Evolutionary conservation across 2,329 filamentous ascomycete genomes (phyloP).

Genomic region (Ophiostoma angusticollis): DNA sequence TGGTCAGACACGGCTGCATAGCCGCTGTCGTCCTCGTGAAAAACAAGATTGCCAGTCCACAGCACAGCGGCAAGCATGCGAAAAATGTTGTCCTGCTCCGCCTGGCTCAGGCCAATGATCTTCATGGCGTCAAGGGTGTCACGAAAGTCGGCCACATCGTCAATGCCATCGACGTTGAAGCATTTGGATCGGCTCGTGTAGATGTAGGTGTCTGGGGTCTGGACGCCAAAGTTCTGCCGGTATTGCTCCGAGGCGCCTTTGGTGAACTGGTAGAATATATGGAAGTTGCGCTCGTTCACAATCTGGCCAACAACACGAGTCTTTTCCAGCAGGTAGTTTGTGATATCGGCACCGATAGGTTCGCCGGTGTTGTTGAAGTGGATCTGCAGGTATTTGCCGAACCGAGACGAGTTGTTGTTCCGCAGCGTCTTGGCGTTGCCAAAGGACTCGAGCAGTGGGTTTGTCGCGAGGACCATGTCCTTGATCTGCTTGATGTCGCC

Average conservation of each 20-base stretch:
- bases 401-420: slow-evolving; percentile 97
- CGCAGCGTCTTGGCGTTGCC: slow-evolving; percentile 95
- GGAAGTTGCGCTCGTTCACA: slow-evolving; percentile 89
- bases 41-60: slow-evolving; percentile 91
- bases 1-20: slow-evolving; percentile 80
- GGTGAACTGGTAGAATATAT: slow-evolving; percentile 98
- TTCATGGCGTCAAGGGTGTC: slow-evolving; percentile 93
- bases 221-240: slow-evolving; percentile 76
- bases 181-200: slow-evolving; percentile 95
- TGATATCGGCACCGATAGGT: slow-evolving; percentile 92
- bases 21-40: slow-evolving; percentile 76
- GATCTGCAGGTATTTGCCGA: slow-evolving; percentile 96
- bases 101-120: slow-evolving; percentile 75
- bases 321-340: slow-evolving; percentile 95
- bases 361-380: slow-evolving; percentile 89
- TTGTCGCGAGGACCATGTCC: slow-evolving; percentile 98
- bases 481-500: slow-evolving; percentile 93
- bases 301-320: slow-evolving; percentile 92
- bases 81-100: slow-evolving; percentile 92
- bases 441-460: slow-evolving; percentile 92
- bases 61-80: slow-evolving; percentile 83
- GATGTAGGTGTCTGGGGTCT: slow-evolving; percentile 81
- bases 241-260: slow-evolving; percentile 86
- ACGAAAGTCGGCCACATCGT: slow-evolving; percentile 76
- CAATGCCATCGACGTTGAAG: slow-evolving; percentile 84